Percentiles rank a stretch among this genome's conserved stretches.
Evolutionary conservation across 78 protist species (phyloP).

Genomic region (Isochrysis galbana): DNA sequence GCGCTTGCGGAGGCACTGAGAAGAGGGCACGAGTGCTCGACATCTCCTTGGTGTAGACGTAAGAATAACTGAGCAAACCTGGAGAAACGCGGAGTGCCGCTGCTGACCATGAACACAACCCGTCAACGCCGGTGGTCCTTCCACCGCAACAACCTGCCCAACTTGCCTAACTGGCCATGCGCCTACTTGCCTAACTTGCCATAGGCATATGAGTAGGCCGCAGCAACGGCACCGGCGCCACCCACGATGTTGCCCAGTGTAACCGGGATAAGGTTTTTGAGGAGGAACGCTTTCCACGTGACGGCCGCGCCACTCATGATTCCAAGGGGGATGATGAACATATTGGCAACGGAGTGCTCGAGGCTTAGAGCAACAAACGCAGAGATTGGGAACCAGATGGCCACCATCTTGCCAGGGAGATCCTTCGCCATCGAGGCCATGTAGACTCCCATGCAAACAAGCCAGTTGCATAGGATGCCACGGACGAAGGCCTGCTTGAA

Average conservation of each 20-base stretch:
- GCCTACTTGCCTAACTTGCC: neutral
- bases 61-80: too few relatives aligned
- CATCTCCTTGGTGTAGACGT: too few relatives aligned
- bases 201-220: neutral
- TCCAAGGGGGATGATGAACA: conserved; percentile 42
- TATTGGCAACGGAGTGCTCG: conserved; percentile 48
- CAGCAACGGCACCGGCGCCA: neutral
- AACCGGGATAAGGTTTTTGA: neutral
- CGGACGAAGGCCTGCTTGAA: neutral
- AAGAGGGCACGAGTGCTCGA: too few relatives aligned
- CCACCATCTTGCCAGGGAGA: neutral
- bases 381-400: conserved; percentile 29
- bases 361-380: conserved; percentile 22
- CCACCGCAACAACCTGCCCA: too few relatives aligned
- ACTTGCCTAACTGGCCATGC: too few relatives aligned
- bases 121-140: too few relatives aligned
- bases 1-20: too few relatives aligned
- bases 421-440: neutral
- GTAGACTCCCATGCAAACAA: conserved; percentile 25
- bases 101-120: too few relatives aligned
- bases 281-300: neutral
- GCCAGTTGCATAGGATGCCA: conserved; percentile 31
- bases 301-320: neutral
- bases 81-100: too few relatives aligned
- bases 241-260: neutral